Percentiles rank a stretch among this genome's conserved stretches.
Conservation (phyloP, 805 yeast genomes). For the Candida michaelii region DNA sequence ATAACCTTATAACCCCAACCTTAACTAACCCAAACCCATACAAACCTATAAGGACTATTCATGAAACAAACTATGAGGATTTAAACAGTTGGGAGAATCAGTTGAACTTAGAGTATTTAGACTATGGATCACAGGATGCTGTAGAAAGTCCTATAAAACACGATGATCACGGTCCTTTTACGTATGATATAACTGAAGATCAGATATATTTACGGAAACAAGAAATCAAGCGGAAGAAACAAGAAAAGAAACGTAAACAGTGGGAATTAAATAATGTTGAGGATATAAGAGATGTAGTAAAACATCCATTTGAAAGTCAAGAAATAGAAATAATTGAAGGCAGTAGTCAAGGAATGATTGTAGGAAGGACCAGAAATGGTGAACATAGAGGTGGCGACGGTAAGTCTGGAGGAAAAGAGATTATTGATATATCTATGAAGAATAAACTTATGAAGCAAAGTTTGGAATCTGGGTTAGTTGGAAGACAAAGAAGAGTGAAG, state of each 20-base stretch:
- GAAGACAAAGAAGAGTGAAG: conserved; percentile 3
- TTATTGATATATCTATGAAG: conserved; percentile 1
- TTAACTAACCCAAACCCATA: conserved; percentile 14
- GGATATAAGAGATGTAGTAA: neutral
- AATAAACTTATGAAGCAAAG: conserved; percentile 3
- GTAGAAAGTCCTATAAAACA: neutral
- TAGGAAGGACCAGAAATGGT: no score
- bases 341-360: no score
- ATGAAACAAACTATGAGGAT: neutral
- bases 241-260: conserved; percentile 5
- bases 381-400: neutral
- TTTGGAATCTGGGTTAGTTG: conserved; percentile 3
- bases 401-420: neutral
- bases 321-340: neutral
- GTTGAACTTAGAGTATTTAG: neutral
- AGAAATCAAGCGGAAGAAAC: conserved; percentile 3
- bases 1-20: conserved; percentile 14
- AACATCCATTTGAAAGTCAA: neutral
- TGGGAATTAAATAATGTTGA: neutral
- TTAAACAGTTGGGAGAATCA: conserved; percentile 1
- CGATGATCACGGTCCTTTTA: neutral
- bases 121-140: neutral
- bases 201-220: conserved; percentile 1
- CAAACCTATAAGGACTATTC: neutral
- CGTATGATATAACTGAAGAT: conserved; percentile 2